A percentile compares a stretch with the other conserved stretches of the same genome.
Evolutionary conservation across 75 land plant species (phyloP).

Genomic region (Pinus taeda): DNA sequence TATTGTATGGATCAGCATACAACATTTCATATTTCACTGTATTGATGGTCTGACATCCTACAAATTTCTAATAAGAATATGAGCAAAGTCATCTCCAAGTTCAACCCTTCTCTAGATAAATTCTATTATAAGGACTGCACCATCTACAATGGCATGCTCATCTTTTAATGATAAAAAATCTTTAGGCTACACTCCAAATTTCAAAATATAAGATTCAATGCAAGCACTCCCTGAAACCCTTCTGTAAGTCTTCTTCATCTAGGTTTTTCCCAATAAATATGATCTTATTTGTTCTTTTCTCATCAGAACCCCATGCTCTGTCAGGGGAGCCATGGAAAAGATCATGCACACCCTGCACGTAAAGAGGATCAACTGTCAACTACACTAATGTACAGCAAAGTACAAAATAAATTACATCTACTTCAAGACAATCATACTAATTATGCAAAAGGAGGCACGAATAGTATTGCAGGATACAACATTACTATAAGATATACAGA

Average conservation of each 20-base stretch:
- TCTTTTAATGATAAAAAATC: background rate
- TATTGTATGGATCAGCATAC: background rate
- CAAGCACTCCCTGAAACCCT: slow-evolving; percentile 84
- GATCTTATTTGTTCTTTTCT: slow-evolving; percentile 85
- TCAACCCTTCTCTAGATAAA: background rate
- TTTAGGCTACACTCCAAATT: background rate
- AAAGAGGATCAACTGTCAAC: background rate
- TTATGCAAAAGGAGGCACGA: too few species aligned
- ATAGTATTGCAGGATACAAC: too few species aligned
- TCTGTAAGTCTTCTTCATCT: slow-evolving; percentile 50
- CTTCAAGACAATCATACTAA: too few species aligned
- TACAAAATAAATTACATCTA: too few species aligned
- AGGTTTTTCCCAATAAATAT: slow-evolving; percentile 95
- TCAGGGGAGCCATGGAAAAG: slow-evolving; percentile 94
- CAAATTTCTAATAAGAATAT: background rate
- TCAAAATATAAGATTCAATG: slow-evolving; percentile 13
- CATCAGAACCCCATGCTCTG: slow-evolving; percentile 76
- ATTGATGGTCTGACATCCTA: background rate
- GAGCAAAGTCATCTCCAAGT: background rate
- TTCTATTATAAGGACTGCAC: background rate
- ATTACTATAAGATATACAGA: too few species aligned
- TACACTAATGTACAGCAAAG: too few species aligned
- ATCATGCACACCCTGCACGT: slow-evolving; percentile 88
- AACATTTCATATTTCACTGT: background rate
- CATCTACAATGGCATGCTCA: background rate